Evolutionary conservation across 139 green algal species (phyloP).

Genomic region (Volvox reticuliferus): DNA sequence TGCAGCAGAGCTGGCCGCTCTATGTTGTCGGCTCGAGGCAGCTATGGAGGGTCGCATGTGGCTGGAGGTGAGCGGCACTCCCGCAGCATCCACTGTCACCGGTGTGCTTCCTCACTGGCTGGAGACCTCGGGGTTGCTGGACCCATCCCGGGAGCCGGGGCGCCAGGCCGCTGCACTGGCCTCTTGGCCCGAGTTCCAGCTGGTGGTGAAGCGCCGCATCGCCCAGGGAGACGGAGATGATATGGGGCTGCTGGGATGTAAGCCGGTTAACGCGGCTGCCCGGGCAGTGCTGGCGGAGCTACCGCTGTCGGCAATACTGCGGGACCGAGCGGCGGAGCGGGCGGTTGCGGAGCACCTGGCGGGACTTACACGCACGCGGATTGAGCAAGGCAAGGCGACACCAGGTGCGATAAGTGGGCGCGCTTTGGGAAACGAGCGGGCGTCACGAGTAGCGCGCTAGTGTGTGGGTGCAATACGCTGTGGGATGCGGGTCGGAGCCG

Average conservation of each 20-base stretch:
- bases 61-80: conserved; percentile 29
- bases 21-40: neutral
- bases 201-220: neutral
- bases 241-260: conserved; percentile 10
- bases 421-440: neutral
- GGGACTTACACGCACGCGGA: conserved; percentile 8
- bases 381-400: conserved; percentile 22
- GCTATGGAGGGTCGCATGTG: conserved; percentile 7
- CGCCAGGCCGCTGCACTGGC: neutral
- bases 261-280: conserved; percentile 19
- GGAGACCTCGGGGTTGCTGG: neutral
- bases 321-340: conserved; percentile 8
- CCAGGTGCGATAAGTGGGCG: neutral
- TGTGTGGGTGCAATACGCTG: no score
- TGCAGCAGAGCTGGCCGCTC: neutral
- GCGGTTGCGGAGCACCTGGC: neutral
- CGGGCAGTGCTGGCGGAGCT: neutral
- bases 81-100: neutral
- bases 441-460: no score
- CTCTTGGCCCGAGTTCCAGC: conserved; percentile 21
- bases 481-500: no score
- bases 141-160: neutral
- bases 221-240: no score
- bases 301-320: conserved; percentile 42
- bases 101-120: neutral